Conservation (phyloP, 768 basidiomycete genomes). For the Agrocybe chaxingu region DNA sequence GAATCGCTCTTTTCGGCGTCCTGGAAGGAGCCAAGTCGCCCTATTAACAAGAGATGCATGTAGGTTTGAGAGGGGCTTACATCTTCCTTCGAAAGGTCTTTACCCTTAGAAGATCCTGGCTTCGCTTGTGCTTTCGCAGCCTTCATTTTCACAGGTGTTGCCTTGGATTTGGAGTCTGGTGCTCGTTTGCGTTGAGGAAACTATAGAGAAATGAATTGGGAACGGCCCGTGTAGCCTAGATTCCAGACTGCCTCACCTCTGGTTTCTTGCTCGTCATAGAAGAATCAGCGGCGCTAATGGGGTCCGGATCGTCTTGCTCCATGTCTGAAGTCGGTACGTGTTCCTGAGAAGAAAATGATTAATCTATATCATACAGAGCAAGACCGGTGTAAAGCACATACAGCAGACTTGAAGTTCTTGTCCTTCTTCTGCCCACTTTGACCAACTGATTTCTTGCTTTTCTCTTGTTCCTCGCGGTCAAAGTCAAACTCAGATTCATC, state of each 20-base stretch:
- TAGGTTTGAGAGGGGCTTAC: background rate
- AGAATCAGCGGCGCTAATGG: slow-evolving; percentile 4
- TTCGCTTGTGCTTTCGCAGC: background rate
- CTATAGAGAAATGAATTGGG: too few species aligned
- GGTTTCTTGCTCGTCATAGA: slow-evolving; percentile 3
- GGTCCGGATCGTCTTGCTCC: slow-evolving; percentile 25
- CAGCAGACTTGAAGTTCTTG: slow-evolving; percentile 36
- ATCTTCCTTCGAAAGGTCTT: slow-evolving; percentile 4
- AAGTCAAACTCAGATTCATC: slow-evolving; percentile 3
- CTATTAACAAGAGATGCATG: too few species aligned
- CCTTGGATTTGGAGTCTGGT: background rate
- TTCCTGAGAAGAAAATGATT: slow-evolving; percentile 9
- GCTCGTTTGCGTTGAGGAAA: too few species aligned
- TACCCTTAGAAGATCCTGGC: background rate
- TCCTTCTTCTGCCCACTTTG: slow-evolving; percentile 9
- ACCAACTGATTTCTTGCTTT: slow-evolving; percentile 2
- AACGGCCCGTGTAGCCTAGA: background rate
- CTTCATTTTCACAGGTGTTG: slow-evolving; percentile 2
- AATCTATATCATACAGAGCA: background rate
- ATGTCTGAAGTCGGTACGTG: slow-evolving; percentile 37
- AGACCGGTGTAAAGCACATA: slow-evolving; percentile 12
- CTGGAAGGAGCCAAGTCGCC: background rate
- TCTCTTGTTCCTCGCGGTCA: slow-evolving; percentile 3
- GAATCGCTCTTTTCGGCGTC: slow-evolving; percentile 45
- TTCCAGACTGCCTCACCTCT: background rate